These are phyloP conservation scores for Apiotrichum sp. DNA, from an alignment of 1,284 basidiomycete genomes.

Conservation along the genomic window DNA sequence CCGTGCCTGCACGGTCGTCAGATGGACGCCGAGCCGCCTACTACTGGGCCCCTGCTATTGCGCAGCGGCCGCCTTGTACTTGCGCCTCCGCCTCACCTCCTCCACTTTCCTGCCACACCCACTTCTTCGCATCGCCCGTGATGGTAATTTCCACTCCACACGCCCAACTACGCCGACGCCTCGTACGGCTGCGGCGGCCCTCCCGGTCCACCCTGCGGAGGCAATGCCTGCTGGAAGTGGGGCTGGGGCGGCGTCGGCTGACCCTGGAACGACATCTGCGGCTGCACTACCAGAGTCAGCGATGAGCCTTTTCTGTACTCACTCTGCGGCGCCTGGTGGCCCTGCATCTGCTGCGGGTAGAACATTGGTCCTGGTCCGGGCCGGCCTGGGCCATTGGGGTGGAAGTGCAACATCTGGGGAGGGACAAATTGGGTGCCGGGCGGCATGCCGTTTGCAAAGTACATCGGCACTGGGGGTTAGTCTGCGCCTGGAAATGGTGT, in stretches of 20 bases:
- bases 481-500: too few relatives aligned
- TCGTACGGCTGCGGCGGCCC: constrained; percentile 5
- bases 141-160: too few relatives aligned
- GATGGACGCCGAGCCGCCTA: background rate
- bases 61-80: too few relatives aligned
- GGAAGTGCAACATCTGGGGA: constrained; percentile 39
- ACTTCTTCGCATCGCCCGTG: too few relatives aligned
- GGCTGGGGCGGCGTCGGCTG: constrained; percentile 20
- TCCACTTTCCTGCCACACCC: too few relatives aligned
- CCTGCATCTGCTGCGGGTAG: constrained; percentile 21
- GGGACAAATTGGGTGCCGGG: constrained; percentile 37
- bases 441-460: constrained; percentile 14
- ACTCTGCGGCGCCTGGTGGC: constrained; percentile 42
- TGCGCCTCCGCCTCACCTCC: too few relatives aligned
- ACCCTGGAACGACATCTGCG: constrained; percentile 14
- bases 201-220: constrained; percentile 2
- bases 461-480: constrained; percentile 14
- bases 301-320: constrained; percentile 8
- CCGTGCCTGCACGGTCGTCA: background rate
- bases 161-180: constrained; percentile 1
- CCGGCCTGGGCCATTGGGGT: constrained; percentile 20
- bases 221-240: constrained; percentile 20
- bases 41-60: too few relatives aligned
- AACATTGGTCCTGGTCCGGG: constrained; percentile 20
- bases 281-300: constrained; percentile 9